Evolutionary conservation across 208 protist genomes (phyloP).

Genomic region (Leishmania gerbilli): DNA sequence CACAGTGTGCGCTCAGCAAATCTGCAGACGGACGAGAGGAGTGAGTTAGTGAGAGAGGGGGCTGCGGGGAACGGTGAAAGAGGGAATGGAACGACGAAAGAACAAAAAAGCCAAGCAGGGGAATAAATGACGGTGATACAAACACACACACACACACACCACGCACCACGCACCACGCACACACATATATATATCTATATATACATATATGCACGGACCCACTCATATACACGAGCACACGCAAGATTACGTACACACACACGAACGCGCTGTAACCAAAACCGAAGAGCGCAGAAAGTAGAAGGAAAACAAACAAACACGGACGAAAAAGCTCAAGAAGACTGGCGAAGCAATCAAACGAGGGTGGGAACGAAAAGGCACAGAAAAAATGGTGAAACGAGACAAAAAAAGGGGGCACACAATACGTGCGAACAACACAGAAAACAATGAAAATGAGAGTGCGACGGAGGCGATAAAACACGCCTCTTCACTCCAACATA

Average conservation of each 20-base stretch:
- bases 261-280: neutral
- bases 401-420: neutral
- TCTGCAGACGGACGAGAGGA: neutral
- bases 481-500: conserved; percentile 2
- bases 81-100: neutral
- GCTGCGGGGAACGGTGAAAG: neutral
- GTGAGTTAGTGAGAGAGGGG: neutral
- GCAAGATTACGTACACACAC: neutral
- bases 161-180: neutral
- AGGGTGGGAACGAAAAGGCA: neutral
- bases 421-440: neutral
- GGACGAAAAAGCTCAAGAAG: neutral
- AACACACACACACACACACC: neutral
- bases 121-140: conserved; percentile 4
- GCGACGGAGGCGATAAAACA: neutral
- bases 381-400: neutral
- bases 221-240: neutral
- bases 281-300: neutral
- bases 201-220: neutral
- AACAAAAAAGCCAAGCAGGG: conserved; percentile 1
- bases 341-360: neutral
- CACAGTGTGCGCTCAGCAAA: neutral
- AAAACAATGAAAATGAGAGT: neutral
- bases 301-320: neutral
- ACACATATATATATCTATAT: neutral